Evolutionary conservation across 306 rosid species (phyloP), one percentile per base, ranked within the genome.

Genomic region (Casuarina cunninghamiana): DNA sequence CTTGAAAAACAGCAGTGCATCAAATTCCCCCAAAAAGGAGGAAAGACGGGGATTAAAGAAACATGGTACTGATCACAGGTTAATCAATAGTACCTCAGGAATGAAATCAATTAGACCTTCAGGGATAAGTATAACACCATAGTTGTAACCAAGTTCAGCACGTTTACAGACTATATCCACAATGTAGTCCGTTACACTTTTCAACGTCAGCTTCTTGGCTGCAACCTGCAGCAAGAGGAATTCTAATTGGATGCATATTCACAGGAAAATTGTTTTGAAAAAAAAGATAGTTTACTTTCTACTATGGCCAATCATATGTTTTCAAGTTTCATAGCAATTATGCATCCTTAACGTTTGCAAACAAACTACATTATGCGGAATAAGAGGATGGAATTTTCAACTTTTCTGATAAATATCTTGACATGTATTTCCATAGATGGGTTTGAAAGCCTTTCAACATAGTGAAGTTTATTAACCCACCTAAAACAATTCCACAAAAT

Each of bases 21-120:
- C 53, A 21, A 15, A 38, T 68, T 2, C 65, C 65, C 26, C 32
- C 3, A 62, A 0, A 3, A 3, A 4, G 66, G 42, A 42, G 17
- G 67, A 13, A 9, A 3, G 16, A 5, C 32, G 37, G n/a, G n/a
- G 39, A 0, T 0, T 2, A 32, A 62, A 37, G 2, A 38, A 38
- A 62, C 43, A 62, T 62, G 5, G 69, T 62, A 37, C 69, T 42
- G 78, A 70, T 53, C 78, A 10, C 19, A 69, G 38, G 75, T 74
- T 69, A 63, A 65, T 67, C 73, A 70, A 81, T 68, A 78, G 67
- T 91, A 96, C 99, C 99, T 96, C 99, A 2, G 99, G 98, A 86
- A 96, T 96, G 88, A 96, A 96, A 84, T 96, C 99, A 89, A 96
- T 96, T 60, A 96, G 86, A 78, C 99, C 99, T 87, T 96, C 99